Percentiles rank a stretch among this genome's conserved stretches.
These are phyloP conservation scores for Pyrenochaeta sp. DNA, from an alignment of 2,329 filamentous ascomycete genomes.

Conservation along the genomic window DNA sequence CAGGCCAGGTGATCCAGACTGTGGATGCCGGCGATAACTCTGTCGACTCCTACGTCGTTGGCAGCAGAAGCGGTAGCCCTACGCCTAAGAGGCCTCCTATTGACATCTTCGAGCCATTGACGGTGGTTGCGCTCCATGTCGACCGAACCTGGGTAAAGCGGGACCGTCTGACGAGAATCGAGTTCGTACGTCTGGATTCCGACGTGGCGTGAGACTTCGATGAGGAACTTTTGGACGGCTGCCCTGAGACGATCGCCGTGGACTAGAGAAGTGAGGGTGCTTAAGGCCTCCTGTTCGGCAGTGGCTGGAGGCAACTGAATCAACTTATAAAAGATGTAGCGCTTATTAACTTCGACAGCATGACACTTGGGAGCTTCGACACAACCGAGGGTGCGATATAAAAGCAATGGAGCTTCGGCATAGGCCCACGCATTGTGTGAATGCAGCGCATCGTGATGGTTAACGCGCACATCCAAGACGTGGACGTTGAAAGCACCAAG, in stretches of 20 bases:
- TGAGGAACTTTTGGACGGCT: conserved; percentile 19
- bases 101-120: conserved; percentile 32
- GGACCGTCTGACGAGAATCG: conserved; percentile 29
- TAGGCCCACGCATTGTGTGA: conserved; percentile 30
- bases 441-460: conserved; percentile 30
- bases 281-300: conserved; percentile 15
- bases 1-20: conserved; percentile 12
- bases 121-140: conserved; percentile 25
- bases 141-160: conserved; percentile 33
- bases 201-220: conserved; percentile 28
- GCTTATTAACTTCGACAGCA: conserved; percentile 31
- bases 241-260: no score
- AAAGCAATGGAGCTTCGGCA: conserved; percentile 29
- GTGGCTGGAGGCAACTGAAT: conserved; percentile 9
- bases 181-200: conserved; percentile 32
- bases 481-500: conserved; percentile 30
- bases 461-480: conserved; percentile 33
- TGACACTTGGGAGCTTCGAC: conserved; percentile 24
- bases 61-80: no score
- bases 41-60: conserved; percentile 4
- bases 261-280: conserved; percentile 6
- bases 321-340: conserved; percentile 27
- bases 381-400: conserved; percentile 29
- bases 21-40: conserved; percentile 13
- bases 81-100: no score